Evolutionary conservation across 208 protist species (phyloP).

Genomic region (Naegleria fowleri): DNA sequence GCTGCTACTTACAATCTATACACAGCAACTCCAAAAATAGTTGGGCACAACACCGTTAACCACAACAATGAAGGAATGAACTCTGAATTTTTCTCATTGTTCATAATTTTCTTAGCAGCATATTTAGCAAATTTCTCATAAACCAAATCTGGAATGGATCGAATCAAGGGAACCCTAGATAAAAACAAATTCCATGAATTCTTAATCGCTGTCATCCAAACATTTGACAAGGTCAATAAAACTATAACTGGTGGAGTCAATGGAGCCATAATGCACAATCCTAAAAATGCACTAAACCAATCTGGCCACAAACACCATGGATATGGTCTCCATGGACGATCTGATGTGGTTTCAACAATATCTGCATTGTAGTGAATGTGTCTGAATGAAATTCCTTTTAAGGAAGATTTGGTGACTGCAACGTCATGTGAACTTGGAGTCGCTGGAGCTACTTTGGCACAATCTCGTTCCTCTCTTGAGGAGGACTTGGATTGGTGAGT

Average conservation of each 20-base stretch:
- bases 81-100: neutral
- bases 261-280: neutral
- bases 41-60: neutral
- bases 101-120: neutral
- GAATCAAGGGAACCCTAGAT: neutral
- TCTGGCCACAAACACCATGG: slow-evolving; percentile 4
- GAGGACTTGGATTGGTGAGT: too few relatives aligned
- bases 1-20: neutral
- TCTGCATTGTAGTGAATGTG: neutral
- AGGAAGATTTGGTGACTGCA: neutral
- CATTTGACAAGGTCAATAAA: neutral
- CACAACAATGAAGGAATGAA: neutral
- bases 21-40: neutral
- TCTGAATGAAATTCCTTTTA: neutral
- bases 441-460: neutral
- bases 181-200: neutral
- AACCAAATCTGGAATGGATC: neutral
- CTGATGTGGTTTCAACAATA: neutral
- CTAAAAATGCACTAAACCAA: neutral
- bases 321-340: neutral
- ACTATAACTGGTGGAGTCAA: neutral
- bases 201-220: neutral
- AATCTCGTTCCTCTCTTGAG: too few relatives aligned
- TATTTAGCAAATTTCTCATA: neutral
- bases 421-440: neutral